Percentiles rank a stretch among this genome's conserved stretches.
These are phyloP conservation scores for Wickerhamomyces canadensis DNA, from an alignment of 805 yeast species.

Conservation along the genomic window DNA sequence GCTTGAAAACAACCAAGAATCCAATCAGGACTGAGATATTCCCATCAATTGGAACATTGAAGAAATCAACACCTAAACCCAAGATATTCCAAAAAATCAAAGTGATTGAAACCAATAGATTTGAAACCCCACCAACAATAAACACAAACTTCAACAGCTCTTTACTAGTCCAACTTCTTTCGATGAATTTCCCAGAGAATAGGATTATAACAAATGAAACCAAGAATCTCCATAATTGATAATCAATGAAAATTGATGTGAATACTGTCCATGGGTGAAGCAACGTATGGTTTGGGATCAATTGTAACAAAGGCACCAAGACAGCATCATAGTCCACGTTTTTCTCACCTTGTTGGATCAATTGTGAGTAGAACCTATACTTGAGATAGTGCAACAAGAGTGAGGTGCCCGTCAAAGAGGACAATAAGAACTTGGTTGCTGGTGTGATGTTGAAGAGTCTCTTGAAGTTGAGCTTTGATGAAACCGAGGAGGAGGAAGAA, in stretches of 20 bases:
- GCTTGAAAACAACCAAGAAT: conserved; percentile 59
- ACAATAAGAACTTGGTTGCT: conserved; percentile 41
- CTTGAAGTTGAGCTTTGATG: conserved; percentile 15
- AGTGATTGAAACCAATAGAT: conserved; percentile 31
- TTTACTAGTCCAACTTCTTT: conserved; percentile 55
- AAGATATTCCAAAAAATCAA: conserved; percentile 23
- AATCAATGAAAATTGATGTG: conserved; percentile 62
- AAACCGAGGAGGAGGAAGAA: conserved; percentile 10
- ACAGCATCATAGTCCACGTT: conserved; percentile 34
- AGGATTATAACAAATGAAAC: conserved; percentile 43
- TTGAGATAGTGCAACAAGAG: conserved; percentile 37
- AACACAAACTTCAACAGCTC: conserved; percentile 45
- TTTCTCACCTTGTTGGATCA: conserved; percentile 16
- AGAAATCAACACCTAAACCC: conserved; percentile 17
- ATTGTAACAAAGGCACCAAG: conserved; percentile 52
- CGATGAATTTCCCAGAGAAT: conserved; percentile 61
- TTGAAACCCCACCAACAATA: conserved; percentile 47
- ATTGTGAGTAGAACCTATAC: conserved; percentile 27
- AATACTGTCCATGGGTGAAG: conserved; percentile 60
- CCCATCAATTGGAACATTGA: conserved; percentile 44
- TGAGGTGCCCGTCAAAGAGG: conserved; percentile 35
- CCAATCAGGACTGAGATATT: conserved; percentile 52
- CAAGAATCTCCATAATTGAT: conserved; percentile 39
- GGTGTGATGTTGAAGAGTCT: conserved; percentile 32
- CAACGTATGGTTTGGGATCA: conserved; percentile 53